Base-by-base conservation (phyloP, 441 rosid genomes). In the Mallotus repandus region DNA sequence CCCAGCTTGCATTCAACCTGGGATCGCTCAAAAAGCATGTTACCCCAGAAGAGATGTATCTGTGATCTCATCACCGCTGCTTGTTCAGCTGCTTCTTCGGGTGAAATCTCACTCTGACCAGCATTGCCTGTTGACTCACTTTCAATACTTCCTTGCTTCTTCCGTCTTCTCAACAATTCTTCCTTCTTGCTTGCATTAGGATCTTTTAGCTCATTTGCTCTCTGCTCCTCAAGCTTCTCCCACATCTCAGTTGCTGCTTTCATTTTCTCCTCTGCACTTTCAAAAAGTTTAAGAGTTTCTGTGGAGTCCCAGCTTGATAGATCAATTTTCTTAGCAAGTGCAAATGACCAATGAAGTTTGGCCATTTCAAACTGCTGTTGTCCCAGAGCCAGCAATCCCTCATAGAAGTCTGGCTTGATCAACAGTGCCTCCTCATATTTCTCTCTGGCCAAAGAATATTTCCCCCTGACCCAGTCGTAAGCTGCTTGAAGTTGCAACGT, bases 311-410 rank as follows among this genome's bases (percentile, higher is more conserved):
- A 94, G 49, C 43, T 72, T 1, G 84, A 83, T 75, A 92, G 86
- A 81, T 95, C 97, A 9, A 84, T 78, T 82, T 95, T 95, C 82
- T 86, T 86, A 4, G 97, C 93, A 63, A 91, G 86, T 0, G 81
- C 88, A 77, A 79, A 95, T 13, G 97, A 95, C 99, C 99, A 95
- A 57, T 89, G 94, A 48, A 95, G 99, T 81, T 95, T 95, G 57
- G 99, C 99, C 99, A 92, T 95, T 76, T 95, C 99, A 68, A 95
- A 92, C 38, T 95, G 97, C 69, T 95, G 99, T 78, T 92, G 99
- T 53, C 98, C 99, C 70, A 89, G 77, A 8, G 98, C 98, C 25
- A 91, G 89, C 77, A 95, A 78, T 25, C 99, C 98, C 70, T 95
- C 99, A 35, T 95, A 92, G 76, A 94, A 94, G 65, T 92, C 97